phyloP scores from a whole-genome alignment of 1,284 basidiomycete species.

The Meira nashicola region DNA sequence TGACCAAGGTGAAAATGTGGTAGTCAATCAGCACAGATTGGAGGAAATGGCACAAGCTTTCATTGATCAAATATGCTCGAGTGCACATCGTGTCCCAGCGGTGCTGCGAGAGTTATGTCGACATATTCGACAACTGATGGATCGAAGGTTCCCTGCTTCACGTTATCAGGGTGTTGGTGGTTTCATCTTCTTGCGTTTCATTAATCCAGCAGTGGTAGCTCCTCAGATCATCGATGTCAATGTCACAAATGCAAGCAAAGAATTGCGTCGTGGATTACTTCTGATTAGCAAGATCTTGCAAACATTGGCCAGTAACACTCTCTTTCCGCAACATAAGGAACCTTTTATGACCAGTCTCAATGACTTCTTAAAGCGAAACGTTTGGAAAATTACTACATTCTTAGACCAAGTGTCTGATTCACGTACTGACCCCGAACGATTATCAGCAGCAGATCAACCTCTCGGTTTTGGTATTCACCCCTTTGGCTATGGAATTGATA shows the following conservation, averaged over 20 bases:
- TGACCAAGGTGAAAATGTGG: slow-evolving; percentile 32
- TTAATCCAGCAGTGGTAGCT: slow-evolving; percentile 44
- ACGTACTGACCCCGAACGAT: slow-evolving; percentile 40
- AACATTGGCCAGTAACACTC: slow-evolving; percentile 44
- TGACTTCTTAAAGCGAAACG: slow-evolving; percentile 44
- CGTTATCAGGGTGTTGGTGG: slow-evolving; percentile 47
- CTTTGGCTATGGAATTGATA: slow-evolving; percentile 38
- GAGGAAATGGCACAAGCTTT: slow-evolving; percentile 47
- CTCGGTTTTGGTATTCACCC: slow-evolving; percentile 45
- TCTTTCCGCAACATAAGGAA: slow-evolving; percentile 46
- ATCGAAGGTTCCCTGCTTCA: slow-evolving; percentile 40
- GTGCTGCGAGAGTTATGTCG: slow-evolving; percentile 47
- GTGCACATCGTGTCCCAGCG: slow-evolving; percentile 41
- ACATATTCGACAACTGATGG: slow-evolving; percentile 42
- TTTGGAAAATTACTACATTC: slow-evolving; percentile 44
- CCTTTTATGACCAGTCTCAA: slow-evolving; percentile 46
- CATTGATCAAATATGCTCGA: slow-evolving; percentile 46
- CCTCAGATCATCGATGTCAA: slow-evolving; percentile 49
- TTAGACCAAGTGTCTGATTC: slow-evolving; percentile 46
- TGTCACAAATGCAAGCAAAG: slow-evolving; percentile 34
- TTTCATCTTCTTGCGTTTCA: slow-evolving; percentile 48
- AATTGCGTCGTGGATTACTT: slow-evolving; percentile 39
- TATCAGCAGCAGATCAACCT: slow-evolving; percentile 45
- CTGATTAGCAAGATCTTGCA: slow-evolving; percentile 47
- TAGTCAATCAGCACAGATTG: slow-evolving; percentile 35